Evolutionary conservation across 2,329 filamentous ascomycete genomes (phyloP).

Genomic region (Clonostachys chloroleuca): DNA sequence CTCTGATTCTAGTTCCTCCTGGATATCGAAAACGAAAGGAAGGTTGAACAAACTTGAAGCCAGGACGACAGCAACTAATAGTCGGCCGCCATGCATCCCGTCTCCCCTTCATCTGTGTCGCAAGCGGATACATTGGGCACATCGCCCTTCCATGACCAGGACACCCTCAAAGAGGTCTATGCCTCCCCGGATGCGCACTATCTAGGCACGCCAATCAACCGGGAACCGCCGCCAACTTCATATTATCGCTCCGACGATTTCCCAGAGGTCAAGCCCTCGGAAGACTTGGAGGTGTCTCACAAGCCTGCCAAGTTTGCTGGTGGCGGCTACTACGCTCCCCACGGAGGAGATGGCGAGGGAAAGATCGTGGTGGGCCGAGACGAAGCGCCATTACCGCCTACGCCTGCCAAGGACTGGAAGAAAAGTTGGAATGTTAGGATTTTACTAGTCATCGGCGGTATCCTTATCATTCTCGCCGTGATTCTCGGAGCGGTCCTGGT

Average conservation of each 20-base stretch:
- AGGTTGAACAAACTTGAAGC: too few relatives aligned
- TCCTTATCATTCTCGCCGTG: constrained; percentile 2
- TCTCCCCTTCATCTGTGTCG: too few relatives aligned
- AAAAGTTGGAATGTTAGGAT: background rate
- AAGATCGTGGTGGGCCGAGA: background rate
- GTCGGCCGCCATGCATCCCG: too few relatives aligned
- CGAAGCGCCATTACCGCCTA: background rate
- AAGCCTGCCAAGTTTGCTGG: background rate
- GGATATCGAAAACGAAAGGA: too few relatives aligned
- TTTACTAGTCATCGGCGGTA: background rate
- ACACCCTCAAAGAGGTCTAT: constrained; percentile 1
- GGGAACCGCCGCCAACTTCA: background rate
- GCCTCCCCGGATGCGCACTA: background rate
- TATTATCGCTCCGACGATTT: background rate
- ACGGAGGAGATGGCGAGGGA: background rate
- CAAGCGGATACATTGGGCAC: background rate
- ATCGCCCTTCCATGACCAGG: background rate
- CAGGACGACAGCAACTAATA: too few relatives aligned
- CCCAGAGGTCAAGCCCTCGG: background rate
- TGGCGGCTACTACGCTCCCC: background rate
- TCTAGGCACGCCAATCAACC: background rate
- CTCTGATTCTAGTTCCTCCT: too few relatives aligned
- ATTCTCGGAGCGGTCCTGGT: constrained; percentile 2
- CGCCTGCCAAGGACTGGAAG: background rate
- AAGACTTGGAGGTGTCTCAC: background rate